Evolutionary conservation across 345 rosid genomes (phyloP), one percentile per base, ranked within the genome.

Genomic region (Excoecaria agallocha): DNA sequence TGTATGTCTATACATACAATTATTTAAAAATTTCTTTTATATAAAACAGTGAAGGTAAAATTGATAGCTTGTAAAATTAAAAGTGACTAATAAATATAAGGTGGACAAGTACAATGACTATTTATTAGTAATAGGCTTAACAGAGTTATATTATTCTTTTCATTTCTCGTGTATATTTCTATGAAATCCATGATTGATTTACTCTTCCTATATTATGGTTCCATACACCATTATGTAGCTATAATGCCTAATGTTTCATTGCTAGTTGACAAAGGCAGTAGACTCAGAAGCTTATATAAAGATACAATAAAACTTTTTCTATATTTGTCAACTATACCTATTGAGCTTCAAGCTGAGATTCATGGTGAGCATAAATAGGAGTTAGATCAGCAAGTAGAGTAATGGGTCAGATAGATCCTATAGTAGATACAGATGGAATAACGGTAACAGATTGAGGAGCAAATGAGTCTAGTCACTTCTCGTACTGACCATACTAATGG

Each of bases 251-350:
- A 6, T 50, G 10, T 49, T 39, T 22, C 70, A 12, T 45, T 71
- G 5, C 12, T 55, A 43, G 38, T 22, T 69, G 41, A 17, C 19
- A 16, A 20, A 45, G 0, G 43, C 41, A 43, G 3, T 12, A 56
- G 41, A 58, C 58, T 20, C 69, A 45, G 15, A 59, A 51, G 71
- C 69, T 51, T 10, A 50, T 64, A 68, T 52, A 11, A 54, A 50
- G 24, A n/a, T 45, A 12, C 43, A n/a, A 25, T 77, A 43, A 43
- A 45, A 43, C 13, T 12, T 70, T 63, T 46, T 61, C 13, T 55
- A n/a, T 35, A 17, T 71, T 73, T 76, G n/a, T n/a, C n/a, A n/a
- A n/a, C n/a, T n/a, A n/a, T n/a, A n/a, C n/a, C n/a, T n/a, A n/a
- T n/a, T n/a, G n/a, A n/a, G n/a, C n/a, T n/a, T n/a, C n/a, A n/a